A percentile compares a stretch with the other conserved stretches of the same genome.
Evolutionary conservation across 805 yeast species (phyloP).

Genomic region (Torulaspora delbrueckii): DNA sequence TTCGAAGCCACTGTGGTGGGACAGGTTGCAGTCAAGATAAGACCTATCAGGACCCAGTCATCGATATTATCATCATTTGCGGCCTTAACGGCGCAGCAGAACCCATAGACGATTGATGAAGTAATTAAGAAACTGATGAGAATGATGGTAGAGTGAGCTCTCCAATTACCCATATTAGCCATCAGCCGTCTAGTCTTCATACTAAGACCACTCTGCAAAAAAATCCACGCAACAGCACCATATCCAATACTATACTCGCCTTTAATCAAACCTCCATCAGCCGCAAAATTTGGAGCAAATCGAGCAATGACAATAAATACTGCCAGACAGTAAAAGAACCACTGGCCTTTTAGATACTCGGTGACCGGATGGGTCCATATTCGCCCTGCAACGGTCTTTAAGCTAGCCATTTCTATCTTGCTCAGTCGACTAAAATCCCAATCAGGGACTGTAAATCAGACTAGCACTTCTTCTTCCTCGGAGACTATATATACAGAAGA

Average conservation of each 20-base stretch:
- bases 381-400: neutral
- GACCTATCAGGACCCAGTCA: constrained; percentile 73
- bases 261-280: constrained; percentile 70
- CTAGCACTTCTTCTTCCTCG: neutral
- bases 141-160: constrained; percentile 73
- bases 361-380: constrained; percentile 24
- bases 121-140: constrained; percentile 67
- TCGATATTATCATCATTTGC: constrained; percentile 58
- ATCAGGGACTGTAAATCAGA: neutral
- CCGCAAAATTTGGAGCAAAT: constrained; percentile 76
- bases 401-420: neutral
- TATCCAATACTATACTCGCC: constrained; percentile 77
- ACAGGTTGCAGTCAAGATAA: constrained; percentile 77
- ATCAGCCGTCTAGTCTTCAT: constrained; percentile 62
- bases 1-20: constrained; percentile 92
- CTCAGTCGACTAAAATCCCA: neutral
- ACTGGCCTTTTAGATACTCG: constrained; percentile 40
- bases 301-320: constrained; percentile 70
- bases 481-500: neutral
- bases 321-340: constrained; percentile 75
- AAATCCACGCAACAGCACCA: constrained; percentile 83
- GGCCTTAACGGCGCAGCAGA: constrained; percentile 58
- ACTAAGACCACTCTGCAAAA: constrained; percentile 73
- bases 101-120: constrained; percentile 64
- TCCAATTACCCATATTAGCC: constrained; percentile 67